A percentile compares a stretch with the other conserved stretches of the same genome.
Conservation (phyloP, 148 eudicot genomes). For the Talinum fruticosum region DNA sequence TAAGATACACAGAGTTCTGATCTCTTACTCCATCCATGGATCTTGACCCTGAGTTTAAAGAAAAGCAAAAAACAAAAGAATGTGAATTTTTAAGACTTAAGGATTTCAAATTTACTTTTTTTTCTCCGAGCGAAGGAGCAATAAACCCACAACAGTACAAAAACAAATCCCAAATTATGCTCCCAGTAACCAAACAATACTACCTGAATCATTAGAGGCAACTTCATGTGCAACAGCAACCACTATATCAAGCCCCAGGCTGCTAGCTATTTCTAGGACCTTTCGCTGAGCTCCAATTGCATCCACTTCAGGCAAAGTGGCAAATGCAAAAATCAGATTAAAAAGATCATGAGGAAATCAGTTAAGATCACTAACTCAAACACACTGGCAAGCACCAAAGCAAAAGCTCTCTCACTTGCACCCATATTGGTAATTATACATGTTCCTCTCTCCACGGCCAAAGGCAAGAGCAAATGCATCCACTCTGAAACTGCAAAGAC, state of each 20-base stretch:
- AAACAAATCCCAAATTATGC: neutral
- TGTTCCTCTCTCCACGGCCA: conserved; percentile 80
- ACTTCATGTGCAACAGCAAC: conserved; percentile 74
- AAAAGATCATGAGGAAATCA: conserved; percentile 4
- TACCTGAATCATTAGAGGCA: conserved; percentile 50
- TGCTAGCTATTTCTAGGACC: conserved; percentile 64
- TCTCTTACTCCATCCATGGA: conserved; percentile 28
- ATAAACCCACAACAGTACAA: neutral
- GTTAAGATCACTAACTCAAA: conserved; percentile 8
- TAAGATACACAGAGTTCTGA: conserved; percentile 7
- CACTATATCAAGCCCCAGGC: conserved; percentile 49
- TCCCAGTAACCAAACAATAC: neutral
- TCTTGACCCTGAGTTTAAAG: conserved; percentile 25
- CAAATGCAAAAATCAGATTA: conserved; percentile 13
- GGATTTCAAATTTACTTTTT: neutral
- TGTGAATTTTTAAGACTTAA: conserved; percentile 2
- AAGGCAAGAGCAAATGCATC: conserved; percentile 90
- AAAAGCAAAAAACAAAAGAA: neutral
- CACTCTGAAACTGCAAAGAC: conserved; percentile 75
- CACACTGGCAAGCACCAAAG: neutral
- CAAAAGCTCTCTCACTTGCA: conserved; percentile 57
- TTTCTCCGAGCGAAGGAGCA: neutral
- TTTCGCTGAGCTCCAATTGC: conserved; percentile 74
- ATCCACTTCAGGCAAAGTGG: conserved; percentile 48
- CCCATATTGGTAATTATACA: conserved; percentile 98